phyloP scores from a whole-genome alignment of 2,329 filamentous ascomycete species.

The Talaromyces islandicus region DNA sequence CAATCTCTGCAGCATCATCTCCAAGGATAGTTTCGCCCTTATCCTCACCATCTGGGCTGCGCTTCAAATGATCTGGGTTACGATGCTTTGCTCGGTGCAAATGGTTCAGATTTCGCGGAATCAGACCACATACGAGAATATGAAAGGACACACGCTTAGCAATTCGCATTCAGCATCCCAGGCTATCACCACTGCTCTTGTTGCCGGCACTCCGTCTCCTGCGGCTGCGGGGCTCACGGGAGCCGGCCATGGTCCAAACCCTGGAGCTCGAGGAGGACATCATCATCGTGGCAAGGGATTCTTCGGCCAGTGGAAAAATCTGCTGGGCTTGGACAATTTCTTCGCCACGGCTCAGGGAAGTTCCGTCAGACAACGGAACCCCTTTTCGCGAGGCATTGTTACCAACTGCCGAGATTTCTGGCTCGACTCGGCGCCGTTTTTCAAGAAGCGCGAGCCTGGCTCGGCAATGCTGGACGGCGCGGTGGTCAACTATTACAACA shows the following conservation, averaged over 20 bases:
- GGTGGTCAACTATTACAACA: constrained; percentile 74
- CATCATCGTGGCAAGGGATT: constrained; percentile 55
- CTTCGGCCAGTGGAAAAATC: constrained; percentile 71
- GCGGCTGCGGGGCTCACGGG: constrained; percentile 67
- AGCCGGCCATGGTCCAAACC: constrained; percentile 59
- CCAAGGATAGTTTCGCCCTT: constrained; percentile 77
- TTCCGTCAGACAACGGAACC: constrained; percentile 60
- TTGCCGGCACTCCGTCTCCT: constrained; percentile 59
- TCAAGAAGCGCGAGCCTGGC: constrained; percentile 68
- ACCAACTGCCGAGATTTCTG: constrained; percentile 95
- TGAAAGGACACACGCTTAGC: constrained; percentile 69
- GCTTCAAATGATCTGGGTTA: constrained; percentile 87
- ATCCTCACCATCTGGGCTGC: constrained; percentile 72
- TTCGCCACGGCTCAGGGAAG: constrained; percentile 75
- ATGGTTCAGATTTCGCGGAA: constrained; percentile 86
- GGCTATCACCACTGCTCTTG: constrained; percentile 61
- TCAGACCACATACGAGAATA: constrained; percentile 94
- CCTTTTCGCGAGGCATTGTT: constrained; percentile 76
- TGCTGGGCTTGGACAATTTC: constrained; percentile 89
- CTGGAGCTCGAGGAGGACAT: constrained; percentile 43
- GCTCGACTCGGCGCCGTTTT: constrained; percentile 80
- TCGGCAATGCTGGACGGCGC: constrained; percentile 71
- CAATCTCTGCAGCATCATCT: constrained; percentile 67
- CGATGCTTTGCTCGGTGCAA: constrained; percentile 94
- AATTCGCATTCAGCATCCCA: constrained; percentile 48